A percentile compares a stretch with the other conserved stretches of the same genome.
phyloP scores from a whole-genome alignment of 345 rosid genomes.

The Euphorbia tirucalli region DNA sequence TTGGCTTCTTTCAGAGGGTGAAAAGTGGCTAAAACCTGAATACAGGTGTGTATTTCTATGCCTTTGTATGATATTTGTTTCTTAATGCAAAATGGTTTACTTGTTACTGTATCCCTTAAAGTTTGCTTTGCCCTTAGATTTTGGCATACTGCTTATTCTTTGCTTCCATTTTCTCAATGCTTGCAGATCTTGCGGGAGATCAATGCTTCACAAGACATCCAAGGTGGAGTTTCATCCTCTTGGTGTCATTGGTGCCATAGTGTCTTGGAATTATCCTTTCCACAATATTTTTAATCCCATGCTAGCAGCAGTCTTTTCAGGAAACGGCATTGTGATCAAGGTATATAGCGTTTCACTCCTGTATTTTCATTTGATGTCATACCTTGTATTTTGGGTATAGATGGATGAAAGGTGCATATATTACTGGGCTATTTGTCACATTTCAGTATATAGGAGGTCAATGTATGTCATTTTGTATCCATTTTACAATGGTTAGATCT shows the following conservation, averaged over 20 bases:
- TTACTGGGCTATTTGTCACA: not conserved
- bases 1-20: constrained; percentile 99
- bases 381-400: constrained; percentile 2
- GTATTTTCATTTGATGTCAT: not conserved
- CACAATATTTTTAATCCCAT: constrained; percentile 97
- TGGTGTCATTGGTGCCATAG: constrained; percentile 95
- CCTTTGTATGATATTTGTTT: not conserved
- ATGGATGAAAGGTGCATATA: constrained; percentile 11
- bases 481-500: constrained; percentile 14
- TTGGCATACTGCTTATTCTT: not conserved
- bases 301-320: constrained; percentile 96
- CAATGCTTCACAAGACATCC: constrained; percentile 89
- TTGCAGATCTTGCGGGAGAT: constrained; percentile 86
- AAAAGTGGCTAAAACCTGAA: constrained; percentile 95
- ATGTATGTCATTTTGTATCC: constrained; percentile 7
- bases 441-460: constrained; percentile 5
- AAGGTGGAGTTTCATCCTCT: constrained; percentile 92
- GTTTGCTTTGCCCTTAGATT: not conserved
- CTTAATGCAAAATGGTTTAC: not conserved
- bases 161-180: not conserved
- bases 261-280: constrained; percentile 99
- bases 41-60: constrained; percentile 46
- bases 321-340: constrained; percentile 92
- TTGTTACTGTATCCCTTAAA: not conserved
- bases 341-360: constrained; percentile 28